Evolutionary conservation across 768 basidiomycete species (phyloP).

Genomic region (Vishniacozyma victoriae): DNA sequence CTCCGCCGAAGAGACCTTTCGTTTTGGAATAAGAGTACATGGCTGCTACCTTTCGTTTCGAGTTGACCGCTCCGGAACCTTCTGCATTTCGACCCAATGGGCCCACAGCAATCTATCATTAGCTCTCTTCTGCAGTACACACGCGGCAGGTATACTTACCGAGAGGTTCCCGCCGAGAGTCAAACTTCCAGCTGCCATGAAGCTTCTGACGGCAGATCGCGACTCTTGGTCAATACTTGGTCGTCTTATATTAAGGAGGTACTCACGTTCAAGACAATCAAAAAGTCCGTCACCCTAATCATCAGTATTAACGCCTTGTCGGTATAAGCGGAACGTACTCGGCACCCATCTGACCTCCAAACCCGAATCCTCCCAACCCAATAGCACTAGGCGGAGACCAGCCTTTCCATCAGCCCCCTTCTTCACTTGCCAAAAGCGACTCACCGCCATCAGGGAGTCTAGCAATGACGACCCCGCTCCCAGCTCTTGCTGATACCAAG

Average conservation of each 20-base stretch:
- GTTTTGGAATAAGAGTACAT: conserved; percentile 75
- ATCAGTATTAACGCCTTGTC: neutral
- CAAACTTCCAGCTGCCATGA: conserved; percentile 90
- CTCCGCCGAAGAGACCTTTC: conserved; percentile 85
- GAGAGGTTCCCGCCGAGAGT: conserved; percentile 88
- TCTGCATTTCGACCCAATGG: conserved; percentile 90
- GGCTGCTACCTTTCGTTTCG: conserved; percentile 80
- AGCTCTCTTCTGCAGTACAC: neutral
- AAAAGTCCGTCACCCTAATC: conserved; percentile 70
- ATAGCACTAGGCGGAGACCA: conserved; percentile 97
- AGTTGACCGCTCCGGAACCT: conserved; percentile 73
- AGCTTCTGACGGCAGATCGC: conserved; percentile 56
- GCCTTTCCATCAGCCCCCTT: conserved; percentile 49
- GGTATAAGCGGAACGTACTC: conserved; percentile 35
- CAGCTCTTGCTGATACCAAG: conserved; percentile 69
- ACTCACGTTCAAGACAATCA: conserved; percentile 70
- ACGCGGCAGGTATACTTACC: conserved; percentile 50
- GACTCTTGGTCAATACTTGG: conserved; percentile 38
- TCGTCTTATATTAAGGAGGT: conserved; percentile 54
- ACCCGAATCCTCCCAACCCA: conserved; percentile 80
- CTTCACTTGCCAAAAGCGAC: conserved; percentile 38
- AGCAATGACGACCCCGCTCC: conserved; percentile 83
- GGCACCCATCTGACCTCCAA: conserved; percentile 60
- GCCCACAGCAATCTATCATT: conserved; percentile 62
- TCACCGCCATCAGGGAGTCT: conserved; percentile 71